Base-by-base conservation (phyloP, 2,329 filamentous ascomycete genomes). In the Cercospora zeina region DNA sequence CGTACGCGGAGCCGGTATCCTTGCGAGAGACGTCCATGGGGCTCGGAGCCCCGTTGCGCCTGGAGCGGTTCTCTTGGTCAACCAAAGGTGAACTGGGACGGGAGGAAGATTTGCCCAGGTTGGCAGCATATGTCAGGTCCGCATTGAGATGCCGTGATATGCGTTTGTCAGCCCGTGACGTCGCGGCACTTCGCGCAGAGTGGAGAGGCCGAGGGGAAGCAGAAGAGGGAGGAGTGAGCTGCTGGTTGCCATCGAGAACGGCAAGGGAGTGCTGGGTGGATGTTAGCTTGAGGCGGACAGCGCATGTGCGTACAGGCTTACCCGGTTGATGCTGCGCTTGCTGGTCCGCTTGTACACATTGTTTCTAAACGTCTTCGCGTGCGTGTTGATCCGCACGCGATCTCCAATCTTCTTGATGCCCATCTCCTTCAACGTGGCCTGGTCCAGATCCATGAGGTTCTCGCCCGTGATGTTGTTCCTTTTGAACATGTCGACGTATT, bases 371-470 rank as follows among this genome's bases (percentile, higher is more conserved):
- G 79, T 73, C 71, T 82, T 82, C 30, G 79, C 80, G 62, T 81
- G 79, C 1, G 79, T 76, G 49, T 79, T 77, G 64, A 99, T 88
- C 66, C 93, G 90, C 36, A 99, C 93, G 58, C 95, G 88, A 76
- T 99, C 95, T 67, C 95, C 95, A 67, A 99, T 90, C 78, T 97
- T 99, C 70, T 96, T 96, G 70, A 99, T 93, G 47, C 95, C 95
- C 86, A 99, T 96, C 76, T 99, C 95, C 77, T 96, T 96, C 66
- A 99, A 83, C 42, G 96, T 91, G 60, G 92, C 89, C 81, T 96
- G 96, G 77, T 99, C 95, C 83, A 97, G 93, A 78, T 99, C 95
- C 69, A 99, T 83, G 49, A 99, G 82, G 74, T 96, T 97, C 79
- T 97, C 92, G 71, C 95, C 95, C 74, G 95, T 99, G 80, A 99